Percentiles rank a stretch among this genome's conserved stretches.
These are phyloP conservation scores for Neckera pumila DNA, from an alignment of 225 moss, liverwort and hornwort species.

Conservation along the genomic window DNA sequence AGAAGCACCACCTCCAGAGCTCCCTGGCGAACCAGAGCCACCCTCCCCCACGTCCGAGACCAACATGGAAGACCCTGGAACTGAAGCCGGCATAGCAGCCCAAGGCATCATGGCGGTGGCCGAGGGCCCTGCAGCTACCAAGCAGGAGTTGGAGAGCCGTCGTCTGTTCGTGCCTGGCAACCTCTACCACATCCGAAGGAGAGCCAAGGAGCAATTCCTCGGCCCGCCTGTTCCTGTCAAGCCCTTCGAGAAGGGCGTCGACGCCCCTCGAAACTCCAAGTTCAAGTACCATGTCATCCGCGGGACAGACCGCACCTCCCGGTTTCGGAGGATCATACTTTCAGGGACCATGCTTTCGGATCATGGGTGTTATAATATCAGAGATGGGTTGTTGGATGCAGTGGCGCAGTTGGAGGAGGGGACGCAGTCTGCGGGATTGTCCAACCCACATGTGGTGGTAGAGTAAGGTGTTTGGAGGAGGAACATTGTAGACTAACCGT, in stretches of 20 bases:
- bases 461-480: neutral
- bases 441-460: neutral
- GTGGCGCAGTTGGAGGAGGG: neutral
- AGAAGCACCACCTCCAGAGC: neutral
- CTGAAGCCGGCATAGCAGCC: conserved; percentile 4
- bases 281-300: conserved; percentile 18
- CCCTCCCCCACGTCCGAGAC: neutral
- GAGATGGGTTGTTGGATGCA: conserved; percentile 13
- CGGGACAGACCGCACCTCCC: conserved; percentile 23
- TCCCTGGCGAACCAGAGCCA: neutral
- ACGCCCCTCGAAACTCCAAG: conserved; percentile 8
- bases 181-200: conserved; percentile 13
- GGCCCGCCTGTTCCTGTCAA: neutral
- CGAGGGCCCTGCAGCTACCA: neutral
- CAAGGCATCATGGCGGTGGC: conserved; percentile 17
- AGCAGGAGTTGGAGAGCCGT: conserved; percentile 15
- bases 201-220: neutral
- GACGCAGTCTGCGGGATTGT: neutral
- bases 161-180: conserved; percentile 7
- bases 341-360: conserved; percentile 43
- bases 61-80: neutral
- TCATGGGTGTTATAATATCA: conserved; percentile 7
- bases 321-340: conserved; percentile 49
- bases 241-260: neutral
- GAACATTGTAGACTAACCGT: no score